A percentile compares a stretch with the other conserved stretches of the same genome.
These are phyloP conservation scores for Solanum pimpinellifolium DNA, from an alignment of 257 asterid genomes.

Conservation along the genomic window DNA sequence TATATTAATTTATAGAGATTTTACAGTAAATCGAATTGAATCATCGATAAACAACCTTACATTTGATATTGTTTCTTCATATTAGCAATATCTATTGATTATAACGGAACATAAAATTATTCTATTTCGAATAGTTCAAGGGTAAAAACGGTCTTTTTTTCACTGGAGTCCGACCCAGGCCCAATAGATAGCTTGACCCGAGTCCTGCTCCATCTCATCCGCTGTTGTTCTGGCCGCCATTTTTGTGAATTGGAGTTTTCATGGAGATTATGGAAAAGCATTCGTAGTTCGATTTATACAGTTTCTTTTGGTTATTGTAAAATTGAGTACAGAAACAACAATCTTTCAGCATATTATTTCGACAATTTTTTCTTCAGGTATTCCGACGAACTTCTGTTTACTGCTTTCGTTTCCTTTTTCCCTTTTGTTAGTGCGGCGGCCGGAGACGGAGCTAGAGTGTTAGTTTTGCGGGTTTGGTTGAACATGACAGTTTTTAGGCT, in stretches of 20 bases:
- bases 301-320: background rate
- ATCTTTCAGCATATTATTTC: background rate
- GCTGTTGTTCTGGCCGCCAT: background rate
- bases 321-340: background rate
- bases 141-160: background rate
- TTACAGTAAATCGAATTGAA: background rate
- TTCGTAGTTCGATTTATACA: background rate
- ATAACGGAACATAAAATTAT: background rate
- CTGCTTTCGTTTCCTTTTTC: background rate
- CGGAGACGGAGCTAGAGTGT: background rate
- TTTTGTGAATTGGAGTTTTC: background rate
- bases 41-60: background rate
- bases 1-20: too few species aligned
- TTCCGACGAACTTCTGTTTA: background rate
- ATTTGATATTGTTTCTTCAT: background rate
- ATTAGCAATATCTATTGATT: background rate
- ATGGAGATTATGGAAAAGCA: background rate
- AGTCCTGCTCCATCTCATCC: background rate
- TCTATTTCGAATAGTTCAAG: background rate
- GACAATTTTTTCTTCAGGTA: background rate
- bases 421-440: background rate
- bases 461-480: background rate
- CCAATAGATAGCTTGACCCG: background rate
- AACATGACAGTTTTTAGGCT: background rate
- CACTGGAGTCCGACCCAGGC: background rate